Evolutionary conservation across 768 basidiomycete species (phyloP).

Genomic region (Mycena capillaripes): DNA sequence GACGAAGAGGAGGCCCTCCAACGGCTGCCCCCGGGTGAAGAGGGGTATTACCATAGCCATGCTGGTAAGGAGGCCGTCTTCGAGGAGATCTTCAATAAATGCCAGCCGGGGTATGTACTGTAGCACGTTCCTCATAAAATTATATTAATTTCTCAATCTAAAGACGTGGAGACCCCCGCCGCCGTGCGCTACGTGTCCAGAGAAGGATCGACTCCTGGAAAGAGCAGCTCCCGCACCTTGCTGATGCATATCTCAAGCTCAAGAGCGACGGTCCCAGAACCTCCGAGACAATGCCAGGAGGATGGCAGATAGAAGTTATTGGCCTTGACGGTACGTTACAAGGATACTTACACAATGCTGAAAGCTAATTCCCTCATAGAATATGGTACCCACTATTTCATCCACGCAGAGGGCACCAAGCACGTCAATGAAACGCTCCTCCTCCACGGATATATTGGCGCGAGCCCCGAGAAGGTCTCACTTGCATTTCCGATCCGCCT

Average conservation of each 20-base stretch:
- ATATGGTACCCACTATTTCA: neutral
- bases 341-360: neutral
- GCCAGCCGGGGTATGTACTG: constrained; percentile 10
- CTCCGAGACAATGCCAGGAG: neutral
- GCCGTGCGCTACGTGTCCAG: constrained; percentile 16
- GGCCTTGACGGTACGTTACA: constrained; percentile 13
- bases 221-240: neutral
- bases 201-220: neutral
- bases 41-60: constrained; percentile 20
- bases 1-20: constrained; percentile 8
- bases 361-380: neutral
- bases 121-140: too few relatives aligned
- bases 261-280: neutral
- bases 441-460: constrained; percentile 39
- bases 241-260: constrained; percentile 12
- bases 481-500: constrained; percentile 36
- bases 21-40: too few relatives aligned
- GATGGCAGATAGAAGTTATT: neutral
- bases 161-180: constrained; percentile 16
- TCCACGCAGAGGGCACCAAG: neutral
- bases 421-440: constrained; percentile 36
- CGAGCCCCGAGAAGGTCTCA: constrained; percentile 32
- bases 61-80: constrained; percentile 19
- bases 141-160: too few relatives aligned
- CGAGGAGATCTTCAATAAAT: constrained; percentile 19